phyloP scores from a whole-genome alignment of 345 rosid species.

The Melastoma malabathricum region DNA sequence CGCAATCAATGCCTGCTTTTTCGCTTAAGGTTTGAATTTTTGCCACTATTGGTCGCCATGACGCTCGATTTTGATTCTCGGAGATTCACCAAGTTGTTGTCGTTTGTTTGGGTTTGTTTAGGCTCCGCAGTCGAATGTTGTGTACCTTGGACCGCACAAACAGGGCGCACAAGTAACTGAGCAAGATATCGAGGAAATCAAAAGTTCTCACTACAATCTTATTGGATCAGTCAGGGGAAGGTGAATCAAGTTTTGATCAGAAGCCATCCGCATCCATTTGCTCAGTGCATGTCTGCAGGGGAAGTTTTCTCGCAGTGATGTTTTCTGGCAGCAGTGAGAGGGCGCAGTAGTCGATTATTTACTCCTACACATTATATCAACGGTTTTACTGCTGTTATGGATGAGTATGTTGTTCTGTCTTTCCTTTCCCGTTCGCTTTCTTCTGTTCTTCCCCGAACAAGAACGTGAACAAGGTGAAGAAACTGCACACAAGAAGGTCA shows the following conservation, averaged over 20 bases:
- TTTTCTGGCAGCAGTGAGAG: constrained; percentile 17
- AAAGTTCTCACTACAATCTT: constrained; percentile 15
- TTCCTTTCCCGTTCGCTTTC: background rate
- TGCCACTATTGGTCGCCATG: background rate
- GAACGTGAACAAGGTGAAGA: constrained; percentile 19
- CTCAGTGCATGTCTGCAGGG: too few relatives aligned
- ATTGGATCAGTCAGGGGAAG: constrained; percentile 26
- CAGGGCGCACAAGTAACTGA: constrained; percentile 7
- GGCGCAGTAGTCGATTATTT: constrained; percentile 31
- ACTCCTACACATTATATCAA: constrained; percentile 35
- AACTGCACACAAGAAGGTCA: constrained; percentile 29
- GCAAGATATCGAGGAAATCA: constrained; percentile 4
- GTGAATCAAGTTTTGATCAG: constrained; percentile 3
- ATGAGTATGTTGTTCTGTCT: constrained; percentile 7
- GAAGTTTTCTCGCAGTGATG: too few relatives aligned
- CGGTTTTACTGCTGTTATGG: constrained; percentile 44
- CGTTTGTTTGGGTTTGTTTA: background rate
- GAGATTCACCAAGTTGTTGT: background rate
- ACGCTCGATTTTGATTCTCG: background rate
- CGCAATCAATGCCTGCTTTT: constrained; percentile 17
- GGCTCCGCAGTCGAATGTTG: constrained; percentile 15
- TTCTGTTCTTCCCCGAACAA: background rate
- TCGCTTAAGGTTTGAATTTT: constrained; percentile 22
- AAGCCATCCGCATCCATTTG: background rate
- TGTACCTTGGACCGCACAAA: constrained; percentile 23